Conservation (phyloP, 1,284 basidiomycete genomes). For the Pascua guehoae region DNA sequence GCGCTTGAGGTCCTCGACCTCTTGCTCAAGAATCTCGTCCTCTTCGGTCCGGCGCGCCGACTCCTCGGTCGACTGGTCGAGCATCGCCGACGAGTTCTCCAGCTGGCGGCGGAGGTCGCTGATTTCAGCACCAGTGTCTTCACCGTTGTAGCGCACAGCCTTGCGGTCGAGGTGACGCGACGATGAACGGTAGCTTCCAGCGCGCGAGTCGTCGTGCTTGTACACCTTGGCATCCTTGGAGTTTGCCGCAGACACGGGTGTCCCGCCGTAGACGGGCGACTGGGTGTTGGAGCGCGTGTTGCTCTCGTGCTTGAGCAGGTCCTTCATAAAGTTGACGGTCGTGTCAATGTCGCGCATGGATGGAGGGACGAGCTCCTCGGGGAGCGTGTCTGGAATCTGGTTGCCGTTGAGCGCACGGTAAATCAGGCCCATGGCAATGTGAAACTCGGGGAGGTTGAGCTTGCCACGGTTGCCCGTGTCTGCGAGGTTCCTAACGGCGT, state of each 20-base stretch:
- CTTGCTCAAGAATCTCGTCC: conserved; percentile 83
- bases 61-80: conserved; percentile 68
- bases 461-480: conserved; percentile 89
- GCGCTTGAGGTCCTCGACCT: conserved; percentile 83
- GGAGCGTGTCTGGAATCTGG: conserved; percentile 79
- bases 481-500: conserved; percentile 57
- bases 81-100: conserved; percentile 72
- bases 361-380: conserved; percentile 85
- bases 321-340: conserved; percentile 87
- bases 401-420: conserved; percentile 93
- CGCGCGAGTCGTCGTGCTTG: conserved; percentile 67
- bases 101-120: conserved; percentile 83
- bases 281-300: conserved; percentile 55
- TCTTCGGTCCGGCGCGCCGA: conserved; percentile 64
- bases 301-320: conserved; percentile 84
- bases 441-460: conserved; percentile 93
- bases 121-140: conserved; percentile 69
- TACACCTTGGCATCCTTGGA: conserved; percentile 89
- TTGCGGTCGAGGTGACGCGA: conserved; percentile 84
- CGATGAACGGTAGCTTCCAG: conserved; percentile 71
- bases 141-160: conserved; percentile 69
- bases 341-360: conserved; percentile 86
- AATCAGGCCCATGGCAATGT: conserved; percentile 97
- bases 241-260: conserved; percentile 55
- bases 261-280: conserved; percentile 55